Evolutionary conservation across 768 basidiomycete species (phyloP), one percentile per base, ranked within the genome.

Genomic region (Vishniacozyma victoriae): DNA sequence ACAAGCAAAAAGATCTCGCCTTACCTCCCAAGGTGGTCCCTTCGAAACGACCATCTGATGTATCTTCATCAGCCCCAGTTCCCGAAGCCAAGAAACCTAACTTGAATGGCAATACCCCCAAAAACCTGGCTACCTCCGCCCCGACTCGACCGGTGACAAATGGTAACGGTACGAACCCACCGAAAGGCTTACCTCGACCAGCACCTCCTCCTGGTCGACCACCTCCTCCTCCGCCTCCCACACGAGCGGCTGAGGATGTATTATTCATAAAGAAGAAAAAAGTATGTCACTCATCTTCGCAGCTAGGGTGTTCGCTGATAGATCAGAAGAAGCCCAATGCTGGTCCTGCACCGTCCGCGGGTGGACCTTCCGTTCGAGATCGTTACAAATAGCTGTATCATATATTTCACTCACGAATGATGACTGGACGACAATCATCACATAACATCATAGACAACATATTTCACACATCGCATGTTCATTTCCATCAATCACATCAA

Each of bases 191-290:
- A 39, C 18, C 37, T 39, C 9, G 16, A 14, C 40, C 3, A 12
- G n/a, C 43, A 1, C 26, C 46, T 4, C 52, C 53, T 27, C 42
- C 42, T n/a, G 4, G 6, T 13, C 5, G 13, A 23, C 54, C 39
- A 18, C 47, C 50, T 2, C 45, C 35, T 11, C 59, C 47, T 11
- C 25, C 19, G 9, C 44, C 18, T 7, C 50, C 29, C 5, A 45
- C 54, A 20, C 24, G 48, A 22, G 25, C 47, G 12, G 25, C 54
- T 4, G 62, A 64, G 37, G 59, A 64, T 26, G 48, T 55, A 4
- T 26, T 64, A 31, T 60, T 64, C 35, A 54, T 60, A 41, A 64
- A 60, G 31, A 64, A 58, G 51, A 64, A 64, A 38, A 64, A 64
- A 54, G 55, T 55, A 25, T 24, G 56, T 52, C 3, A 20, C 15